Conservation (phyloP, 352 stramenopile genomes). For the Albugo candida region DNA sequence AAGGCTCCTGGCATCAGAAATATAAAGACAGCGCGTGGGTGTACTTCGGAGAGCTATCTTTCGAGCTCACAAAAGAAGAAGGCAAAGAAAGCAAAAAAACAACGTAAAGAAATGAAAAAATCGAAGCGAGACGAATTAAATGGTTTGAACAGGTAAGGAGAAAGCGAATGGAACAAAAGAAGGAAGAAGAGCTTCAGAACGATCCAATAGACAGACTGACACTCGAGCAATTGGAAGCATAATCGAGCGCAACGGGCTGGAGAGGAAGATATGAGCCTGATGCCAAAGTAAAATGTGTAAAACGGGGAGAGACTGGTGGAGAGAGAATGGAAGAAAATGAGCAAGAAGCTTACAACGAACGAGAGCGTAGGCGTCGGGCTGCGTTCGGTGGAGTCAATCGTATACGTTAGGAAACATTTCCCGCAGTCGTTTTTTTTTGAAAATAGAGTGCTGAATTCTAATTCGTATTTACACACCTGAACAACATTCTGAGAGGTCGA, state of each 20-base stretch:
- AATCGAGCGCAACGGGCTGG: constrained; percentile 41
- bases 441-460: constrained; percentile 5
- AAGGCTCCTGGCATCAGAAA: constrained; percentile 64
- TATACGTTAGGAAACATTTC: constrained; percentile 13
- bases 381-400: constrained; percentile 42
- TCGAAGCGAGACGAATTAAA: constrained; percentile 27
- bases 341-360: constrained; percentile 7
- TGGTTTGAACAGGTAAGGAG: constrained; percentile 26
- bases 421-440: too few relatives aligned
- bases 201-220: constrained; percentile 12
- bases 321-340: constrained; percentile 6
- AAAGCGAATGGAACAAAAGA: constrained; percentile 14
- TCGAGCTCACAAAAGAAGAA: constrained; percentile 84
- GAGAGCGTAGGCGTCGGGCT: constrained; percentile 11
- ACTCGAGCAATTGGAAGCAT: background rate
- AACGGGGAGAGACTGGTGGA: background rate
- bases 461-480: constrained; percentile 23
- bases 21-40: constrained; percentile 93
- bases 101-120: constrained; percentile 25
- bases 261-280: constrained; percentile 34
- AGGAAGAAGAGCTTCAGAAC: constrained; percentile 10
- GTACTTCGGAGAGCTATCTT: constrained; percentile 85
- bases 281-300: background rate
- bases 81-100: constrained; percentile 33
- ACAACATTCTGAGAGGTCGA: constrained; percentile 7